These are phyloP conservation scores for Colletotrichum sp. DNA, from an alignment of 2,329 filamentous ascomycete species.

Conservation along the genomic window DNA sequence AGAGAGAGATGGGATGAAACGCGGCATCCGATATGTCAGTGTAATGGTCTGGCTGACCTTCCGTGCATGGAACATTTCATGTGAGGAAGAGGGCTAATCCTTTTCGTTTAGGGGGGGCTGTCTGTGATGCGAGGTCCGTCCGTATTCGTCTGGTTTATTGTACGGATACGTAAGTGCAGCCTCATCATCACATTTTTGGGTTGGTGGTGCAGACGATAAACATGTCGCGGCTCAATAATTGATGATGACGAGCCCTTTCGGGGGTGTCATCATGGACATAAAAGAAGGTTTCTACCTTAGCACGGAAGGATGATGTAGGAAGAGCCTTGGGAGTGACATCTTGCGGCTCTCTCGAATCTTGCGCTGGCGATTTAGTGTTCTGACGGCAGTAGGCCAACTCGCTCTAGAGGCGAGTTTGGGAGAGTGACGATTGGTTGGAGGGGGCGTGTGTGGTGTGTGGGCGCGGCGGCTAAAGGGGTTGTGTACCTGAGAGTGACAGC, in stretches of 20 bases:
- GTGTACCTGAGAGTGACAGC: neutral
- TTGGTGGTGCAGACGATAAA: neutral
- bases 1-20: conserved; percentile 9
- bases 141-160: conserved; percentile 10
- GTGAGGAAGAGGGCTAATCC: neutral
- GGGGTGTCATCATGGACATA: neutral
- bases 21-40: conserved; percentile 3
- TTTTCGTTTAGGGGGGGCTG: neutral
- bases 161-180: neutral
- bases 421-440: neutral
- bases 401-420: neutral
- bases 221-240: neutral
- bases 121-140: conserved; percentile 5
- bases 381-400: neutral
- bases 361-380: neutral
- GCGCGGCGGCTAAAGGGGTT: neutral
- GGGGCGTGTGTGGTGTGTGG: neutral
- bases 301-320: neutral
- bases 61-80: neutral
- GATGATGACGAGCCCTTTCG: neutral
- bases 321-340: neutral
- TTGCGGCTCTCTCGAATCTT: neutral
- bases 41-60: neutral
- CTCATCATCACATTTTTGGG: neutral
- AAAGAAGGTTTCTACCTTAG: neutral